A percentile compares a stretch with the other conserved stretches of the same genome.
Evolutionary conservation across 2,329 filamentous ascomycete species (phyloP).

Genomic region (Fusarium bactridioides): DNA sequence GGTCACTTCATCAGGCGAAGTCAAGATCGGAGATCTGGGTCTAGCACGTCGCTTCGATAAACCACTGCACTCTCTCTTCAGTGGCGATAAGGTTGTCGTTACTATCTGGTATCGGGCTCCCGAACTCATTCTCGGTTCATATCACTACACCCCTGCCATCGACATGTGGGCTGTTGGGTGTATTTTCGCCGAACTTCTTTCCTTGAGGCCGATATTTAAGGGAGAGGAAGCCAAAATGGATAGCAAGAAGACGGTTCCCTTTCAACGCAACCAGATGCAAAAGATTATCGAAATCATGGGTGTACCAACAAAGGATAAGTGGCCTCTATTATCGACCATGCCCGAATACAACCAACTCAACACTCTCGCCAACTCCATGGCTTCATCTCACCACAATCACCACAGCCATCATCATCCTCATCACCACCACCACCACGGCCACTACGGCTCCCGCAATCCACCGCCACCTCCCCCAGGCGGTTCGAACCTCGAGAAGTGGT

Average conservation of each 20-base stretch:
- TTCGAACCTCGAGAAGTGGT: conserved; percentile 79
- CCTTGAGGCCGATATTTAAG: conserved; percentile 94
- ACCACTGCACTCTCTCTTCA: conserved; percentile 88
- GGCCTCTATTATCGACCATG: conserved; percentile 86
- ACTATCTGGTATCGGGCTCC: conserved; percentile 99
- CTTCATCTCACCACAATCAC: conserved; percentile 52
- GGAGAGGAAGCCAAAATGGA: conserved; percentile 99
- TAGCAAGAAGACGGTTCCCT: conserved; percentile 95
- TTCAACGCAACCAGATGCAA: conserved; percentile 98
- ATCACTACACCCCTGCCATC: conserved; percentile 97
- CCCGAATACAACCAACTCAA: conserved; percentile 81
- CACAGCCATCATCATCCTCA: conserved; percentile 54
- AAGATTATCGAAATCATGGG: conserved; percentile 98
- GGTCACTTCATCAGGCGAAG: conserved; percentile 88
- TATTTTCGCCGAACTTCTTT: conserved; percentile 94
- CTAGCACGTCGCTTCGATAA: conserved; percentile 94
- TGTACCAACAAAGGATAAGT: conserved; percentile 84
- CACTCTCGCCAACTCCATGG: conserved; percentile 60
- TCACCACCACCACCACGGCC: conserved; percentile 58
- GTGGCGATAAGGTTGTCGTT: conserved; percentile 96
- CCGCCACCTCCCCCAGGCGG: conserved; percentile 39
- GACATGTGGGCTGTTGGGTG: conserved; percentile 98
- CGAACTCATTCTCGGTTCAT: conserved; percentile 87
- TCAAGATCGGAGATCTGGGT: conserved; percentile 94
- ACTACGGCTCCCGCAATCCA: conserved; percentile 51